phyloP scores from a whole-genome alignment of 768 basidiomycete genomes.

The Collybia sp. region DNA sequence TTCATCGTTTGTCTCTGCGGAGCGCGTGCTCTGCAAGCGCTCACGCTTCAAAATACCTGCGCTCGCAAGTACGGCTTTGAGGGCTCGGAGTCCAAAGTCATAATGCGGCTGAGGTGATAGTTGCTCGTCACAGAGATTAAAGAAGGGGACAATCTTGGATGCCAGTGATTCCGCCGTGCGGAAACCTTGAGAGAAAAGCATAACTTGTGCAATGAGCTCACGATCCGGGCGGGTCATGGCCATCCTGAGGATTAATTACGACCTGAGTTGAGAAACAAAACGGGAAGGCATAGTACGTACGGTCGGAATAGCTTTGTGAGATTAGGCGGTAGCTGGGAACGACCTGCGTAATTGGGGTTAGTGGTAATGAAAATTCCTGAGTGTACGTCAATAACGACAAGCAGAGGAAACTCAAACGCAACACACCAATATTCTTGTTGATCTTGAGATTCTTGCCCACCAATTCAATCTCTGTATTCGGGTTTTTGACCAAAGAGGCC shows the following conservation, averaged over 20 bases:
- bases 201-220: conserved; percentile 98
- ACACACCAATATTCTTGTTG: conserved; percentile 85
- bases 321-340: conserved; percentile 85
- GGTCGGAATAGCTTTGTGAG: conserved; percentile 91
- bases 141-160: conserved; percentile 98
- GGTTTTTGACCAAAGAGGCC: conserved; percentile 75
- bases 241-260: conserved; percentile 54
- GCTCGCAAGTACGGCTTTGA: conserved; percentile 94
- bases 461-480: conserved; percentile 88
- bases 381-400: conserved; percentile 3
- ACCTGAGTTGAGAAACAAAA: background rate
- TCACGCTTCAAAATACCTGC: conserved; percentile 98
- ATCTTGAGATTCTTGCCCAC: conserved; percentile 93
- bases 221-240: conserved; percentile 99
- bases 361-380: conserved; percentile 97
- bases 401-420: background rate
- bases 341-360: conserved; percentile 98
- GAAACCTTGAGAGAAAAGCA: conserved; percentile 99
- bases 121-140: conserved; percentile 97
- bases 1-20: conserved; percentile 32
- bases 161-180: conserved; percentile 96
- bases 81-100: conserved; percentile 95
- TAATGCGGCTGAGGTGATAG: conserved; percentile 97
- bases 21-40: conserved; percentile 54
- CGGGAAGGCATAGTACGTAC: conserved; percentile 37